Evolutionary conservation across 2,329 filamentous ascomycete genomes (phyloP).

Genomic region (Ophiocordyceps camponoti-rufipedis): DNA sequence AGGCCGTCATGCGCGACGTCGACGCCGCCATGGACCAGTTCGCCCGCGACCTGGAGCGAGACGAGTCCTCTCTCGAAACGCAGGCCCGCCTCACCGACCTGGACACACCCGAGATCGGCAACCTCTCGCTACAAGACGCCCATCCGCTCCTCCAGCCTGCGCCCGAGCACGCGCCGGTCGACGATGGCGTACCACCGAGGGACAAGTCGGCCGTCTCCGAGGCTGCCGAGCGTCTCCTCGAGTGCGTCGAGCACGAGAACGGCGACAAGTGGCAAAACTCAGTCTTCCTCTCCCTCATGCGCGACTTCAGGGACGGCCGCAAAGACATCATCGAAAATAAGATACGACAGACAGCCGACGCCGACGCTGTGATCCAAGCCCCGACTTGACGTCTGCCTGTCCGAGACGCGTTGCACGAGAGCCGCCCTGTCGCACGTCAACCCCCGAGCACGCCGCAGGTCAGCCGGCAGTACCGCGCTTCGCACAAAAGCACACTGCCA

Average conservation of each 20-base stretch:
- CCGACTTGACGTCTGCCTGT: conserved; percentile 3
- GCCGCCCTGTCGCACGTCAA: neutral
- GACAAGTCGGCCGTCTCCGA: conserved; percentile 20
- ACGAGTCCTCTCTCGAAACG: conserved; percentile 8
- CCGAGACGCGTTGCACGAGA: too few relatives aligned
- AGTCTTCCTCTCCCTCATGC: conserved; percentile 24
- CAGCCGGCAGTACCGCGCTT: neutral
- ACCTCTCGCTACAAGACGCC: conserved; percentile 10
- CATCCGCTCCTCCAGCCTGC: neutral
- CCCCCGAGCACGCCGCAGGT: neutral
- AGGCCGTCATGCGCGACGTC: conserved; percentile 17
- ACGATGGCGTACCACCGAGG: conserved; percentile 2
- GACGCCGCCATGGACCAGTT: conserved; percentile 25
- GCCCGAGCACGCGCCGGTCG: neutral
- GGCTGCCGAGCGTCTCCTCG: conserved; percentile 22
- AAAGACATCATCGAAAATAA: conserved; percentile 25
- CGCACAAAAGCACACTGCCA: neutral
- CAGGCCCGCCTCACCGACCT: conserved; percentile 9
- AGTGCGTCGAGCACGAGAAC: conserved; percentile 23
- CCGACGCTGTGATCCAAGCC: conserved; percentile 2
- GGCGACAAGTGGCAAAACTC: conserved; percentile 29
- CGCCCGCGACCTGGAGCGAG: conserved; percentile 20
- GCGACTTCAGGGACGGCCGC: conserved; percentile 23
- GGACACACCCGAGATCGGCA: conserved; percentile 14
- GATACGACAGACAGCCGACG: conserved; percentile 14